Conservation (phyloP, 1,139 yeast genomes). For the Oligophagozyma castellii region DNA sequence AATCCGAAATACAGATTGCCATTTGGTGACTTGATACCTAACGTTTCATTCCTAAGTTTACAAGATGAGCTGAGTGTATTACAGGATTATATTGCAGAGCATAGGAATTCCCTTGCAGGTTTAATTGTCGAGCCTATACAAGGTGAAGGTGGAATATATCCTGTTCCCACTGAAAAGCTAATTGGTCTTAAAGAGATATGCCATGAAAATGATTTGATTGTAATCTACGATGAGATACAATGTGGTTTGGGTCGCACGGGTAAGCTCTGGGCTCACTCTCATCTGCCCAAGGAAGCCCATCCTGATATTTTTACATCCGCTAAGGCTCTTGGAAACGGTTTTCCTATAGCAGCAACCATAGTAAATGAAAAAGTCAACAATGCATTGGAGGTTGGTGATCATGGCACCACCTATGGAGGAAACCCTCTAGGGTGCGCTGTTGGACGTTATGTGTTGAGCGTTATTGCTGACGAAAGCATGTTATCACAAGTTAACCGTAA, state of each 20-base stretch:
- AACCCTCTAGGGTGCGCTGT: constrained; percentile 84
- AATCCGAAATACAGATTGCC: constrained; percentile 88
- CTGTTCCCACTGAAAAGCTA: constrained; percentile 51
- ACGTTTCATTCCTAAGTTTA: constrained; percentile 35
- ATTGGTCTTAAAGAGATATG: constrained; percentile 55
- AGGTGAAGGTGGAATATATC: constrained; percentile 92
- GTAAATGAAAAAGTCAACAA: constrained; percentile 66
- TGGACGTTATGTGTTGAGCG: constrained; percentile 60
- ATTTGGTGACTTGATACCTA: constrained; percentile 80
- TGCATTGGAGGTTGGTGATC: constrained; percentile 76
- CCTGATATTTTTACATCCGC: constrained; percentile 94
- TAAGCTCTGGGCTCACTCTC: constrained; percentile 80
- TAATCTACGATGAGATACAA: constrained; percentile 91
- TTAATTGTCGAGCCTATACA: constrained; percentile 94
- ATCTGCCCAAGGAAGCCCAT: constrained; percentile 61
- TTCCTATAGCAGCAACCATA: constrained; percentile 91
- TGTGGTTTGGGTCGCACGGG: constrained; percentile 95
- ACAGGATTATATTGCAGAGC: constrained; percentile 27
- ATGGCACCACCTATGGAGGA: constrained; percentile 97
- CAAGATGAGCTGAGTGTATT: constrained; percentile 18
- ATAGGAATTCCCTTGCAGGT: constrained; percentile 71
- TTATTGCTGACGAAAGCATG: constrained; percentile 48
- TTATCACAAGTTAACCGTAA: constrained; percentile 45
- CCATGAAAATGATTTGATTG: constrained; percentile 51
- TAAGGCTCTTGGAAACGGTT: constrained; percentile 95